Conservation (phyloP, 148 eudicot species). For the Vaccinium macrocarpon region DNA sequence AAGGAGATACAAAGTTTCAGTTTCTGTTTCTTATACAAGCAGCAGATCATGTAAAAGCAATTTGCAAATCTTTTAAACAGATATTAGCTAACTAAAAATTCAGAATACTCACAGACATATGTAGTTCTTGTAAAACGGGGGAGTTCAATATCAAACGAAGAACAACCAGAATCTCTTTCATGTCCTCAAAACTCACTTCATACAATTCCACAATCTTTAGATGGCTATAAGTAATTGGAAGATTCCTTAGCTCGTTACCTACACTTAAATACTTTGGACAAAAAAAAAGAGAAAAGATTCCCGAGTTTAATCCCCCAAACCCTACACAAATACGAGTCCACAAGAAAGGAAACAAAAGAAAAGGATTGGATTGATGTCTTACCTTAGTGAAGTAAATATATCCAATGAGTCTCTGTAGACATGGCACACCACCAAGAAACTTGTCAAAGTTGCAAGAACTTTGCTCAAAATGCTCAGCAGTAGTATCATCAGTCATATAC, state of each 20-base stretch:
- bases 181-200: conserved; percentile 92
- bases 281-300: neutral
- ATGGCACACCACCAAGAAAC: conserved; percentile 54
- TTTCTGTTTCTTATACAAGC: neutral
- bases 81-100: neutral
- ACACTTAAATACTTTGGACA: conserved; percentile 67
- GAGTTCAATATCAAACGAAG: conserved; percentile 77
- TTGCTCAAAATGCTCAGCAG: conserved; percentile 52
- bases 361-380: conserved; percentile 3
- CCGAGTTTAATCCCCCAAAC: neutral
- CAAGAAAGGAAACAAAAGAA: neutral
- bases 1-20: neutral
- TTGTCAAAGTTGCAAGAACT: conserved; percentile 48
- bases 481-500: conserved; percentile 53
- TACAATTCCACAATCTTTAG: conserved; percentile 66
- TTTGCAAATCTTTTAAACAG: neutral
- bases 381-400: conserved; percentile 68
- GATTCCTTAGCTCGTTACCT: conserved; percentile 59
- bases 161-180: conserved; percentile 78
- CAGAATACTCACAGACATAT: conserved; percentile 71
- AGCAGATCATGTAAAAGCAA: neutral
- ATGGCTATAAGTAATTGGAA: conserved; percentile 37
- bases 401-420: conserved; percentile 48
- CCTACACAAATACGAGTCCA: too few relatives aligned
- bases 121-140: conserved; percentile 76